Conservation (phyloP, 768 basidiomycete species). For the Tulasnella sp. region DNA sequence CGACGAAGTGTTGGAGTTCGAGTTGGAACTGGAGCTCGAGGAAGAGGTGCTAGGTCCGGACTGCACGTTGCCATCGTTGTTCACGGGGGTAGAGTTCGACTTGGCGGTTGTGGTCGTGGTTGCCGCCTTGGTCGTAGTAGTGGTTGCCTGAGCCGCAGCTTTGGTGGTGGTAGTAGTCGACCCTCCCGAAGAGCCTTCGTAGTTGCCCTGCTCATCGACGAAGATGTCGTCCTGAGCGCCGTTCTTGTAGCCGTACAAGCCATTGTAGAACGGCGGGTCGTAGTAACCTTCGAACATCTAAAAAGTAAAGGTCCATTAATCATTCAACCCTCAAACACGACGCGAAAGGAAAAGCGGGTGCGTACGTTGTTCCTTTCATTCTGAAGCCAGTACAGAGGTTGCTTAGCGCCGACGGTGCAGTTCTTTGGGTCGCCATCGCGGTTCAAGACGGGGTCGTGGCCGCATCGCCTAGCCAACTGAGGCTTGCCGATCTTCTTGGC, state of each 20-base stretch:
- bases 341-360: not conserved
- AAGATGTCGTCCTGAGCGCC: constrained; percentile 75
- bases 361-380: constrained; percentile 56
- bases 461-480: constrained; percentile 62
- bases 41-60: too few relatives aligned
- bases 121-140: not conserved
- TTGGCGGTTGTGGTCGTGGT: not conserved
- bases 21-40: too few relatives aligned
- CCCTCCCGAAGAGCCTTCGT: not conserved
- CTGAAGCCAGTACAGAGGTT: constrained; percentile 68
- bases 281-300: constrained; percentile 56
- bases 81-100: too few relatives aligned
- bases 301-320: not conserved
- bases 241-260: constrained; percentile 65
- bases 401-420: constrained; percentile 70
- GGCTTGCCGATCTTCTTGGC: constrained; percentile 43
- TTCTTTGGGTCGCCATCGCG: constrained; percentile 52
- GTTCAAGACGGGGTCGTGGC: constrained; percentile 51
- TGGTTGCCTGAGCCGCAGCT: not conserved
- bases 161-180: not conserved
- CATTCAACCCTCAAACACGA: constrained; percentile 16
- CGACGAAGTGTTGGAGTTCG: too few relatives aligned
- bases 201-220: constrained; percentile 33
- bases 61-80: too few relatives aligned
- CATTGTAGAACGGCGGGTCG: constrained; percentile 49